A percentile compares a stretch with the other conserved stretches of the same genome.
Conservation (phyloP, 1,284 basidiomycete genomes). For the Bjerkandera adusta region DNA sequence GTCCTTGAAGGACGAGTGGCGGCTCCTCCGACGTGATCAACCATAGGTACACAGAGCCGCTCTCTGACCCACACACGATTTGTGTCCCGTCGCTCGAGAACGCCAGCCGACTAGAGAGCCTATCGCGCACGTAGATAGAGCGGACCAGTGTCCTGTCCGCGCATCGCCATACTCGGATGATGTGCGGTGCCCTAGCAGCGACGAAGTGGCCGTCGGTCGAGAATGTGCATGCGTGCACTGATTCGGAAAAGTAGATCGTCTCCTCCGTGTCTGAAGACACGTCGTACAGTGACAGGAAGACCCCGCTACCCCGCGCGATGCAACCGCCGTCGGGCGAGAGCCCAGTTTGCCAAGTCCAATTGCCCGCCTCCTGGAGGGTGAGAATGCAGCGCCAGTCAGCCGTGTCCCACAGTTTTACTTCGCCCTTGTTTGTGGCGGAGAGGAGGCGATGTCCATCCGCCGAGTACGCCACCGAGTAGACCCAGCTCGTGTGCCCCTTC, state of each 20-base stretch:
- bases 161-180: too few species aligned
- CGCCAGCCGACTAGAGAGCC: too few species aligned
- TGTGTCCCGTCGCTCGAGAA: slow-evolving; percentile 14
- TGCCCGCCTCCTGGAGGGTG: slow-evolving; percentile 17
- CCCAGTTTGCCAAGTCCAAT: slow-evolving; percentile 8
- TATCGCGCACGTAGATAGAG: too few species aligned
- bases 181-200: too few species aligned
- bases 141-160: slow-evolving; percentile 3
- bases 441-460: slow-evolving; percentile 16
- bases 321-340: slow-evolving; percentile 20
- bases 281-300: slow-evolving; percentile 13
- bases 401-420: slow-evolving; percentile 19
- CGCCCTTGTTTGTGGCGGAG: slow-evolving; percentile 17
- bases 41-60: slow-evolving; percentile 17
- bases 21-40: slow-evolving; percentile 5
- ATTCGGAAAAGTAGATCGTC: neutral
- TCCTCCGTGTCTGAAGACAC: slow-evolving; percentile 5
- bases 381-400: slow-evolving; percentile 11
- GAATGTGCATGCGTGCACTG: too few species aligned
- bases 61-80: slow-evolving; percentile 12
- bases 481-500: slow-evolving; percentile 12
- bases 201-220: too few species aligned
- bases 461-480: slow-evolving; percentile 18
- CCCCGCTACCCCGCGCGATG: slow-evolving; percentile 18
- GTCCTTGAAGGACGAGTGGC: slow-evolving; percentile 15